Percentiles rank a stretch among this genome's conserved stretches.
These are phyloP conservation scores for Onygena corvina DNA, from an alignment of 2,329 filamentous ascomycete species.

Conservation along the genomic window DNA sequence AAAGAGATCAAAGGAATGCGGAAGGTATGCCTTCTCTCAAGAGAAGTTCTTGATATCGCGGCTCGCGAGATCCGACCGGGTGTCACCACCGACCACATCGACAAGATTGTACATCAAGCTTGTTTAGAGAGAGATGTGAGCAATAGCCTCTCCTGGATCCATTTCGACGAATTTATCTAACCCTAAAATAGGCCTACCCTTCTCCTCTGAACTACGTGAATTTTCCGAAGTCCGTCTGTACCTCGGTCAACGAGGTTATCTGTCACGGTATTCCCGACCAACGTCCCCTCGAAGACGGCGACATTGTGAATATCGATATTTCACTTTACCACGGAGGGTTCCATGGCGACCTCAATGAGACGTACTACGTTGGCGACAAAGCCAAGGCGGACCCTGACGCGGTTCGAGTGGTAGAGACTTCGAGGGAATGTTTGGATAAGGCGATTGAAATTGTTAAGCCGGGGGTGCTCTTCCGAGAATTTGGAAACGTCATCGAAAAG, in stretches of 20 bases:
- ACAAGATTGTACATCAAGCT: slow-evolving; percentile 88
- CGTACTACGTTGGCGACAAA: slow-evolving; percentile 91
- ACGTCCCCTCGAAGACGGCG: slow-evolving; percentile 72
- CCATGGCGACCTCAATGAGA: slow-evolving; percentile 95
- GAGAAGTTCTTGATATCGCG: slow-evolving; percentile 87
- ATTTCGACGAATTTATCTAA: slow-evolving; percentile 13
- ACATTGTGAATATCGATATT: slow-evolving; percentile 95
- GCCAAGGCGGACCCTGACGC: slow-evolving; percentile 72
- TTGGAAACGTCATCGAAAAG: slow-evolving; percentile 91
- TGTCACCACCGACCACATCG: slow-evolving; percentile 88
- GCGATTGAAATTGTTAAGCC: slow-evolving; percentile 88
- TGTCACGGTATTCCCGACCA: slow-evolving; percentile 97
- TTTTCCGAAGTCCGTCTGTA: slow-evolving; percentile 97
- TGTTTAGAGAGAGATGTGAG: slow-evolving; percentile 83
- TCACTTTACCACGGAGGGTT: slow-evolving; percentile 89
- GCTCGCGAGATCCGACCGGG: slow-evolving; percentile 76
- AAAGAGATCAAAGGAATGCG: slow-evolving; percentile 80
- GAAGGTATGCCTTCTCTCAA: slow-evolving; percentile 72
- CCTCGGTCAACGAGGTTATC: slow-evolving; percentile 91
- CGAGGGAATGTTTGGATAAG: slow-evolving; percentile 79
- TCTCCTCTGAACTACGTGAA: slow-evolving; percentile 90
- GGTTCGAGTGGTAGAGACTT: slow-evolving; percentile 80
- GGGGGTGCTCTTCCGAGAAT: slow-evolving; percentile 81
- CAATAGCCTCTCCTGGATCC: slow-evolving; percentile 10
- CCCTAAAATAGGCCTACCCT: slow-evolving; percentile 61